Evolutionary conservation across 805 yeast genomes (phyloP).

Genomic region (Saccharomycopsis oosterbeekiorum): DNA sequence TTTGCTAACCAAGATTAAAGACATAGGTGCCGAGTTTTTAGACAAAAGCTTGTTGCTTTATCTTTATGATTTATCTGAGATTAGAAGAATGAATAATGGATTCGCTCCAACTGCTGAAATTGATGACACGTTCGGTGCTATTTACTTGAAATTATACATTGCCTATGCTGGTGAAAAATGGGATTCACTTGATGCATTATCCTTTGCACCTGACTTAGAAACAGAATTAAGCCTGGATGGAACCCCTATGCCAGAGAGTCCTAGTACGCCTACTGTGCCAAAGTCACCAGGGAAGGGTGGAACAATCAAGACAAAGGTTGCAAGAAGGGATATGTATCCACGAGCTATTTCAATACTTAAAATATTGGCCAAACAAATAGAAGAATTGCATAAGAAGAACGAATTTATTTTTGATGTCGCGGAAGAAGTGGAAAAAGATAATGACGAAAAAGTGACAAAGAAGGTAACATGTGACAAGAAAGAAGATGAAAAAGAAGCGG

Average conservation of each 20-base stretch:
- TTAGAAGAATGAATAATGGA: constrained; percentile 68
- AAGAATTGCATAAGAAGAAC: constrained; percentile 11
- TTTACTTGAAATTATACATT: constrained; percentile 43
- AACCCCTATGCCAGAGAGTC: not conserved
- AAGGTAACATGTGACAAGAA: not conserved
- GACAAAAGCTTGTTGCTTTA: constrained; percentile 34
- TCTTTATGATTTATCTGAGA: constrained; percentile 44
- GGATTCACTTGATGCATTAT: not conserved
- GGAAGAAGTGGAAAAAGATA: not conserved
- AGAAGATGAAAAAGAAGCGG: not conserved
- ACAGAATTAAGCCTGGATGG: not conserved
- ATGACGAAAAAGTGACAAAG: not conserved
- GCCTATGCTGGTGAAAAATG: constrained; percentile 7
- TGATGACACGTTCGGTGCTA: constrained; percentile 61
- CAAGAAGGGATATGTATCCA: constrained; percentile 39
- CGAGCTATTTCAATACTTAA: constrained; percentile 21
- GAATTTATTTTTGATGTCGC: constrained; percentile 11
- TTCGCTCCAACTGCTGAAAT: constrained; percentile 67
- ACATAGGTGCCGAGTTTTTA: constrained; percentile 27
- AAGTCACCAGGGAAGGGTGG: constrained; percentile 19
- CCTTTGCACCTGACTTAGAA: not conserved
- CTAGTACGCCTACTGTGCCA: not conserved
- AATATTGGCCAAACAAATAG: constrained; percentile 12
- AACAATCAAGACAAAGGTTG: constrained; percentile 32
- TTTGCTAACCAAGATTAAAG: constrained; percentile 22